Percentiles rank a stretch among this genome's conserved stretches.
Conservation (phyloP, 495 filamentous ascomycete genomes). For the Haplographium delicatum region DNA sequence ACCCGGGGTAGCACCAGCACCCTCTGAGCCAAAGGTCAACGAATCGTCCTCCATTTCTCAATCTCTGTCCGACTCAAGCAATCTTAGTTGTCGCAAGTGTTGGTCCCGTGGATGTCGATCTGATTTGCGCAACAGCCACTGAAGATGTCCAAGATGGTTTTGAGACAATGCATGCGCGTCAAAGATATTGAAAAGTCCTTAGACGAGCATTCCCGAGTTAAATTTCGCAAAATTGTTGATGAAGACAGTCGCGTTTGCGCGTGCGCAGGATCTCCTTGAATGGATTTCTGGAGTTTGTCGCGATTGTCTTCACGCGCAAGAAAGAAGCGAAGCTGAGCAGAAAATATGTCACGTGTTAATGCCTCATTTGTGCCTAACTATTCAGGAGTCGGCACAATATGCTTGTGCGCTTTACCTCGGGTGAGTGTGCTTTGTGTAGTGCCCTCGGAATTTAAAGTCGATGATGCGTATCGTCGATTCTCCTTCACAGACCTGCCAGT, state of each 20-base stretch:
- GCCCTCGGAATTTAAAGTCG: not conserved
- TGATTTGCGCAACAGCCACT: slow-evolving; percentile 8
- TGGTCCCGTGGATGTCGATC: not conserved
- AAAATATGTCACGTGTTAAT: not conserved
- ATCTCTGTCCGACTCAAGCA: slow-evolving; percentile 1
- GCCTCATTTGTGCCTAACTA: not conserved
- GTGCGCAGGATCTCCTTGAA: not conserved
- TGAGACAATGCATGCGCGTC: not conserved
- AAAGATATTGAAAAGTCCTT: not conserved
- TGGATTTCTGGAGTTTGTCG: slow-evolving; percentile 11
- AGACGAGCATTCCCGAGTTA: not conserved
- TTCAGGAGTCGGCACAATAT: not conserved
- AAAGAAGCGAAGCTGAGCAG: not conserved
- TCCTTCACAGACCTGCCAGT: not conserved
- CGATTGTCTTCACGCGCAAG: not conserved
- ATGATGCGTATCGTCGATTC: not conserved
- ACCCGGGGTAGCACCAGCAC: slow-evolving; percentile 43
- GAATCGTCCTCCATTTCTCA: slow-evolving; percentile 49
- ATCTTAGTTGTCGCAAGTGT: slow-evolving; percentile 21
- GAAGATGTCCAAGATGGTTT: not conserved
- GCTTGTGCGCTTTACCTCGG: not conserved
- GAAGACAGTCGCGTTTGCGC: slow-evolving; percentile 11
- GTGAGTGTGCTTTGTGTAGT: not conserved
- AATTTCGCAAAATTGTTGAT: slow-evolving; percentile 4
- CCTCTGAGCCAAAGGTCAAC: slow-evolving; percentile 48